phyloP scores from a whole-genome alignment of 768 basidiomycete genomes.

The Chalciporus piperatus region DNA sequence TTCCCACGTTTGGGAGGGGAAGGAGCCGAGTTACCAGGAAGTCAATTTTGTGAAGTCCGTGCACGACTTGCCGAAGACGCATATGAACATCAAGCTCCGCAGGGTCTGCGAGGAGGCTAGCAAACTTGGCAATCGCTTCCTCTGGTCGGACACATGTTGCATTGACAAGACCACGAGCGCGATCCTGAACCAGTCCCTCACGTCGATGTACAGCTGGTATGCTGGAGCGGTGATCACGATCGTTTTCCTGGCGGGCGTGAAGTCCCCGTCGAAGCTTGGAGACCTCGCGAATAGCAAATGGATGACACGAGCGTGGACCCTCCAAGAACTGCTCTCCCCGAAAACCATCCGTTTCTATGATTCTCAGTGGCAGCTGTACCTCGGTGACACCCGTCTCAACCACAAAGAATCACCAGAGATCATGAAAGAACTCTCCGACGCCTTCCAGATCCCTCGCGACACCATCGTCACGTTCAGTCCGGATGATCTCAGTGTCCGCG shows the following conservation, averaged over 20 bases:
- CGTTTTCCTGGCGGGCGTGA: too few species aligned
- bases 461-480: neutral
- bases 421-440: neutral
- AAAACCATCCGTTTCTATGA: slow-evolving; percentile 7
- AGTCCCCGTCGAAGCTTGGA: too few species aligned
- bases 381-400: neutral
- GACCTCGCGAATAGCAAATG: too few species aligned
- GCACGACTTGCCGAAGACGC: too few species aligned
- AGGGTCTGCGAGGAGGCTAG: neutral
- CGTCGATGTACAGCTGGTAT: too few species aligned
- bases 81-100: neutral
- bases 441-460: neutral
- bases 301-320: too few species aligned
- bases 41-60: neutral
- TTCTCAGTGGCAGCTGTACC: slow-evolving; percentile 3
- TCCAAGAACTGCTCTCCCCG: too few species aligned
- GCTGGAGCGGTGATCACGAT: too few species aligned
- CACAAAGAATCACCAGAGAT: slow-evolving; percentile 2
- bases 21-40: neutral
- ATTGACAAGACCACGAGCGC: too few species aligned
- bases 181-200: too few species aligned
- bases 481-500: neutral
- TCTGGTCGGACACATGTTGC: too few species aligned
- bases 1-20: slow-evolving; percentile 2
- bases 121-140: neutral